A percentile compares a stretch with the other conserved stretches of the same genome.
Evolutionary conservation across 1,284 basidiomycete genomes (phyloP).

Genomic region (Trametes pubescens): DNA sequence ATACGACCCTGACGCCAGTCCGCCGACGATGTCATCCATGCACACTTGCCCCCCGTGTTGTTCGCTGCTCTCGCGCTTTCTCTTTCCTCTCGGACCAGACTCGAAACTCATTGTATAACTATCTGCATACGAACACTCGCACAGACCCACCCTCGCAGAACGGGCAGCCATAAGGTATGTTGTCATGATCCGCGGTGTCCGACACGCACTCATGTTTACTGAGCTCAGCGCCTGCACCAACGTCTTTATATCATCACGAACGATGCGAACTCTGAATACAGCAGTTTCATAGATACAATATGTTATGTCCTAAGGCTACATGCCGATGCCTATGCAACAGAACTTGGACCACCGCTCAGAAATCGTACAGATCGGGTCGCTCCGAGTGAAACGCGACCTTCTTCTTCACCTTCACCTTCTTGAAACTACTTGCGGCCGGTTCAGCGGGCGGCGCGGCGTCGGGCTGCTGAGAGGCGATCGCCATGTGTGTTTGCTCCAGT

Average conservation of each 20-base stretch:
- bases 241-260: too few relatives aligned
- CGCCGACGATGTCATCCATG: conserved; percentile 13
- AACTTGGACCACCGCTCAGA: conserved; percentile 44
- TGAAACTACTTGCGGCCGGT: conserved; percentile 42
- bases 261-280: not conserved
- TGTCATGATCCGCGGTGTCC: not conserved
- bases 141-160: not conserved
- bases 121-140: conserved; percentile 1
- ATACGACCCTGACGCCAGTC: conserved; percentile 17
- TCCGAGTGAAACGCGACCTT: conserved; percentile 76
- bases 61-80: conserved; percentile 28
- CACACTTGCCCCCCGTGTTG: conserved; percentile 14
- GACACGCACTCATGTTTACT: not conserved
- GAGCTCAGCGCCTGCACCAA: not conserved
- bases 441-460: conserved; percentile 6
- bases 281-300: conserved; percentile 7
- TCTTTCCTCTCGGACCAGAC: not conserved
- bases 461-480: not conserved
- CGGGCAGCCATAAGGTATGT: not conserved
- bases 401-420: conserved; percentile 64
- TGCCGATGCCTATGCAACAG: conserved; percentile 14
- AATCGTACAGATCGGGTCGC: conserved; percentile 69
- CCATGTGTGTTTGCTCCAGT: conserved; percentile 36
- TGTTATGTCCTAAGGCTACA: conserved; percentile 26
- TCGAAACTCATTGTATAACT: conserved; percentile 8